Evolutionary conservation across 495 filamentous ascomycete genomes (phyloP), one percentile per base, ranked within the genome.

Genomic region (Aspergillus nanangensis): DNA sequence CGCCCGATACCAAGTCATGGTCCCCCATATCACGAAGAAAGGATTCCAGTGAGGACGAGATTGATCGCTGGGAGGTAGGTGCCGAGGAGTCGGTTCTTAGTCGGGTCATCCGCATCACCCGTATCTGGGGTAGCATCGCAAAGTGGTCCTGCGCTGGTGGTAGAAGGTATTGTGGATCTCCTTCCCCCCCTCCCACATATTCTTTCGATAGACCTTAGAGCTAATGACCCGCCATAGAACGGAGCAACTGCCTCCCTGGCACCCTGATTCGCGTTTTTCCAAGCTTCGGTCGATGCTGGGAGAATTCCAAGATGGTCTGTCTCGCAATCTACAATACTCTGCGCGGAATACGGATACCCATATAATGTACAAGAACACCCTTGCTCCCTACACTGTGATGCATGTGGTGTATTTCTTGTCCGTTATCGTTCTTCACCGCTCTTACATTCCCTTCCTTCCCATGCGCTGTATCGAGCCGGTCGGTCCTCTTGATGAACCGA

Each of bases 401-500:
- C 89, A 95, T 55, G 82, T 86, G 49, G 80, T 88, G 4, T 84
- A 85, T 52, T 82, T 83, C 24, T 69, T 94, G 5, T 91, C 84
- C 47, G 72, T 79, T 27, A 88, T 95, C 43, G 82, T 88, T 57
- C 73, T 94, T 18, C 85, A 93, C 61, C 77, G 88, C 47, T 82
- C 90, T 55, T 91, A 88, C 56, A 75, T 94, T 21, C 87, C 88
- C 0, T 93, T 92, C 58, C 75, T 95, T 13, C 86, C 90, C 7
- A 62, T 90, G 15, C 80, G 79, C 3, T 88, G 83, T 64, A 60
- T 66, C 18, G 79, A 77, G 49, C 87, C 88, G 0, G 57, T 77
- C 18, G 89, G 88, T 0, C 88, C 89, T 0, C 61, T 90, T 14
- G 88, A 92, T 53, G 75, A 78, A 35, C 87, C 87, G 2, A 69